phyloP scores from a whole-genome alignment of 495 filamentous ascomycete species.

The Rhizodiscina lignyota region DNA sequence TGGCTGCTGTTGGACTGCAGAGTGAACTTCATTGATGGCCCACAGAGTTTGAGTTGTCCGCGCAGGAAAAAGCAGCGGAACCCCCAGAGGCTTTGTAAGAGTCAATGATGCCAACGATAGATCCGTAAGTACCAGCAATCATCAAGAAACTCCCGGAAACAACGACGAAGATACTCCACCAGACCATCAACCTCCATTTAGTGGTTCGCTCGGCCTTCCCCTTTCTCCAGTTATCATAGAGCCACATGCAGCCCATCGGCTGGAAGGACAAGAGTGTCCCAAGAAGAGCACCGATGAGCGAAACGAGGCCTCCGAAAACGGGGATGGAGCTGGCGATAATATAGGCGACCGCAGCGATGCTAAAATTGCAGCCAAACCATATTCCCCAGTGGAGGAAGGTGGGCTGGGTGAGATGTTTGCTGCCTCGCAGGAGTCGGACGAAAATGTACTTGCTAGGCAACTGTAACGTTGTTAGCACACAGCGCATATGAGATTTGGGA shows the following conservation, averaged over 20 bases:
- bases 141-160: constrained; percentile 5
- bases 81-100: neutral
- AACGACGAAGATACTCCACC: neutral
- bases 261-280: neutral
- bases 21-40: no score
- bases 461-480: no score
- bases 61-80: neutral
- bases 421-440: constrained; percentile 20
- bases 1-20: no score
- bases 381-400: constrained; percentile 17
- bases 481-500: no score
- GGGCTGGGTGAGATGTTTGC: constrained; percentile 19
- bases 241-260: constrained; percentile 11
- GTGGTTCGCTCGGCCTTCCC: neutral
- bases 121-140: neutral
- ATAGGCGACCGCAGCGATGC: constrained; percentile 13
- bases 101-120: neutral
- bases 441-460: constrained; percentile 24
- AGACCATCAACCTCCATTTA: neutral
- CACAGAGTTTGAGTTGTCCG: constrained; percentile 1
- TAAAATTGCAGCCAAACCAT: constrained; percentile 18
- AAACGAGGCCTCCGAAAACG: constrained; percentile 21
- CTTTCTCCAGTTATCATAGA: neutral
- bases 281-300: constrained; percentile 11
- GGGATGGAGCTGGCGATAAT: constrained; percentile 21